These are phyloP conservation scores for Trichophyton rubrum DNA, from an alignment of 2,329 filamentous ascomycete species.

Conservation along the genomic window DNA sequence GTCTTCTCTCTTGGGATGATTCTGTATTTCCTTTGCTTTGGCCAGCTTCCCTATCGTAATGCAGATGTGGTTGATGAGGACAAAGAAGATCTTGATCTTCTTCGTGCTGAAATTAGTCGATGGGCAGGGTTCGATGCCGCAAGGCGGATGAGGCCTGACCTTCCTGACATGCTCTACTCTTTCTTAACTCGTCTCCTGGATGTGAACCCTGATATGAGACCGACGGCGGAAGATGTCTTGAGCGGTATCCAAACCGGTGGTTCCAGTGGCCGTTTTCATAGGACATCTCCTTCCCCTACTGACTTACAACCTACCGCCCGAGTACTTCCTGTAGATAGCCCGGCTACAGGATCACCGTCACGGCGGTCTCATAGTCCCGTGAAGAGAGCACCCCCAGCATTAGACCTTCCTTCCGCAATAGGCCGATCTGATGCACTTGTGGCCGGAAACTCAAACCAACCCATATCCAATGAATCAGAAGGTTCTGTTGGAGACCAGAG, in stretches of 20 bases:
- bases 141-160: constrained; percentile 59
- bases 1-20: constrained; percentile 99
- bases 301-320: constrained; percentile 24
- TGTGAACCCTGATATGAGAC: constrained; percentile 61
- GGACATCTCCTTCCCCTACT: constrained; percentile 21
- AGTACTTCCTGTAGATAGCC: constrained; percentile 31
- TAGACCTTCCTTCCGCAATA: neutral
- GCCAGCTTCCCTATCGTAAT: constrained; percentile 68
- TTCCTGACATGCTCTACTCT: constrained; percentile 75
- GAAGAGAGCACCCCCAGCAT: constrained; percentile 9
- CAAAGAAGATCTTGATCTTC: constrained; percentile 73
- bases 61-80: constrained; percentile 83
- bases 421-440: neutral
- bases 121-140: constrained; percentile 84
- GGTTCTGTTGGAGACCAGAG: neutral
- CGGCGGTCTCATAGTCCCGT: constrained; percentile 15
- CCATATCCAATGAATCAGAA: neutral
- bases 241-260: constrained; percentile 52
- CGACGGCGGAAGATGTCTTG: constrained; percentile 75
- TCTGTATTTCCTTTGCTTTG: constrained; percentile 95
- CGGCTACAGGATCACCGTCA: constrained; percentile 13
- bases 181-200: constrained; percentile 72
- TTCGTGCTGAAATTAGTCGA: constrained; percentile 70
- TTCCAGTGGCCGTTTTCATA: constrained; percentile 29
- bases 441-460: neutral